These are phyloP conservation scores for Trichocladium uniseriatum DNA, from an alignment of 495 filamentous ascomycete genomes.

Conservation along the genomic window DNA sequence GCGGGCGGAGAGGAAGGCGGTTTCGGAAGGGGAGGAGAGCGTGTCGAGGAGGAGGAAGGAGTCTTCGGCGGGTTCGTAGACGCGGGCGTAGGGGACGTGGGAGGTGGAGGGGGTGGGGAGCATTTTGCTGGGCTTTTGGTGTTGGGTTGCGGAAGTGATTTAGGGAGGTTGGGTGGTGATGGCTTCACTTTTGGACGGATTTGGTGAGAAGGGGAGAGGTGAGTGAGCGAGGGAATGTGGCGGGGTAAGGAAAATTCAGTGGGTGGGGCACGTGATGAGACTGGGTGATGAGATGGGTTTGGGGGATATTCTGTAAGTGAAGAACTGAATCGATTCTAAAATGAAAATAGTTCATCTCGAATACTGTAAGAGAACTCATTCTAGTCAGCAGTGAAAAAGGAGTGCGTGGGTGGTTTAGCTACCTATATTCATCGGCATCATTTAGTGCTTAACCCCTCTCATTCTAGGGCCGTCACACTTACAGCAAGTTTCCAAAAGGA, in stretches of 20 bases:
- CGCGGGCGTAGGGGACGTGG: conserved; percentile 72
- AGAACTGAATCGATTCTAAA: background rate
- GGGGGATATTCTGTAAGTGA: background rate
- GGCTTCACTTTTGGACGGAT: conserved; percentile 22
- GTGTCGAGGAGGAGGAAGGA: conserved; percentile 93
- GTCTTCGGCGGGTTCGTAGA: conserved; percentile 94
- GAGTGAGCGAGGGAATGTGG: background rate
- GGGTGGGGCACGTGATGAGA: conserved; percentile 19
- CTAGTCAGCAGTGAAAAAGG: too few relatives aligned
- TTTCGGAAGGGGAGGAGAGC: conserved; percentile 63
- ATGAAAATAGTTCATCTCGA: background rate
- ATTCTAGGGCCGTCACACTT: too few relatives aligned
- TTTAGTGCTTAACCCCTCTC: too few relatives aligned
- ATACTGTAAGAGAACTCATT: too few relatives aligned
- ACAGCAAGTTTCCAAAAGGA: too few relatives aligned
- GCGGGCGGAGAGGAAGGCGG: conserved; percentile 55
- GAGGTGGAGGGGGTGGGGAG: conserved; percentile 86
- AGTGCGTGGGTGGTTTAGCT: too few relatives aligned
- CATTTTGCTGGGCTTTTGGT: conserved; percentile 40
- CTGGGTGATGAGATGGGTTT: background rate
- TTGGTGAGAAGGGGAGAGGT: background rate
- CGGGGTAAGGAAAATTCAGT: background rate
- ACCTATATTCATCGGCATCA: too few relatives aligned
- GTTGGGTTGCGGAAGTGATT: conserved; percentile 1
- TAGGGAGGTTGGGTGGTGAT: conserved; percentile 10